Percentiles rank a stretch among this genome's conserved stretches.
phyloP scores from a whole-genome alignment of 1,284 basidiomycete genomes.

The Papiliotrema terrestris region DNA sequence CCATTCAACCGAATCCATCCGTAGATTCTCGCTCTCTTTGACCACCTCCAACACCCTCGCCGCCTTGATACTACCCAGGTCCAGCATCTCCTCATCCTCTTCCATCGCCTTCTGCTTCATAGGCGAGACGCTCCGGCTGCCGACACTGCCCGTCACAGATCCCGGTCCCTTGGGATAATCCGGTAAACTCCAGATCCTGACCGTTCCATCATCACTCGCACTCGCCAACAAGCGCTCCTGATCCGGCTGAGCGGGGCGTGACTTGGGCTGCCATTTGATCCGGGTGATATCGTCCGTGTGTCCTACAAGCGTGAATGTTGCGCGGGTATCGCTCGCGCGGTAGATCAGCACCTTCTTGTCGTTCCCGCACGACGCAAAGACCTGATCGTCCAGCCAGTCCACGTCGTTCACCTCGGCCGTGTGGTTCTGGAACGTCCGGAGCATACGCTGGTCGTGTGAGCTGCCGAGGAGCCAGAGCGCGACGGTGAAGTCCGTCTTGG shows the following conservation, averaged over 20 bases:
- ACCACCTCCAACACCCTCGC: slow-evolving; percentile 38
- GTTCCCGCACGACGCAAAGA: slow-evolving; percentile 43
- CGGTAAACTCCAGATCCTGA: slow-evolving; percentile 41
- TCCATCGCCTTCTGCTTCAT: slow-evolving; percentile 8
- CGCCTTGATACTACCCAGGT: slow-evolving; percentile 21
- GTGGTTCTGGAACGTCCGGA: slow-evolving; percentile 32
- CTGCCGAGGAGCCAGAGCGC: slow-evolving; percentile 13
- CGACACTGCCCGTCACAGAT: not conserved
- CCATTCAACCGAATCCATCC: slow-evolving; percentile 44
- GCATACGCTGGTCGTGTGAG: slow-evolving; percentile 24
- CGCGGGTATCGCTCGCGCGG: slow-evolving; percentile 31
- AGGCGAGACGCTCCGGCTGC: slow-evolving; percentile 6
- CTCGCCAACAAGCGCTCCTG: slow-evolving; percentile 31
- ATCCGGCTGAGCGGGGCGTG: not conserved
- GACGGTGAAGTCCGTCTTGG: slow-evolving; percentile 34
- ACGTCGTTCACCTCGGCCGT: slow-evolving; percentile 46
- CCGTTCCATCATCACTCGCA: slow-evolving; percentile 38
- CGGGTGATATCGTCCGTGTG: slow-evolving; percentile 44
- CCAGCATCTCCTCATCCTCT: slow-evolving; percentile 14
- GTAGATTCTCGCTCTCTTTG: slow-evolving; percentile 34
- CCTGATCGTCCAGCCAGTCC: slow-evolving; percentile 45
- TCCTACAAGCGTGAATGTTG: slow-evolving; percentile 37
- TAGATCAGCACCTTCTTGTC: slow-evolving; percentile 42
- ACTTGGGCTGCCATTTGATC: slow-evolving; percentile 36
- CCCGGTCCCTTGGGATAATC: slow-evolving; percentile 30